Base-by-base conservation (phyloP, 164 flowering plant genomes). In the Stephania cephalantha region DNA sequence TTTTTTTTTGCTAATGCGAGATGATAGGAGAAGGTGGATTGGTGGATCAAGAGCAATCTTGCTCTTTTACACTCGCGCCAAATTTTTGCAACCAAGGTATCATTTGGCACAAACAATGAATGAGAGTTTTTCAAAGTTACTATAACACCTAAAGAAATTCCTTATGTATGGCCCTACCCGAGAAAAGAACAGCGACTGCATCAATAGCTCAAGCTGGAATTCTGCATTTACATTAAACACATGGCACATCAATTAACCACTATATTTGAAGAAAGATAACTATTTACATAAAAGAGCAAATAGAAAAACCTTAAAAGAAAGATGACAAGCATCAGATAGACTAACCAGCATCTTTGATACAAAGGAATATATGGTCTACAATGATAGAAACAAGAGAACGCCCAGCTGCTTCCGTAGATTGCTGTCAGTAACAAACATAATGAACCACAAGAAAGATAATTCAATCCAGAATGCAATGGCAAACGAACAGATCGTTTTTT, bases 331-430 rank as follows among this genome's bases (percentile, higher is more conserved):
- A 73, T 7, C 55, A 18, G 66, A 55, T 17, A 66, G 65, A 81
- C 93, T 76, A 72, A 95, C 99, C 99, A 76, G 92, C 80, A 85
- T 95, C 99, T 83, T 88, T 93, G 52, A 95, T 85, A 86, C 97
- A 89, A 64, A 95, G 88, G 84, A 95, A 95, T 81, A 95, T 89
- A 81, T 95, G 98, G 80, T 93, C 99, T 72, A 95, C 94, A 76
- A 88, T 69, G 72, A 93, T 78, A 22, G 98, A 93, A 66, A 95
- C 96, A 45, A 92, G 74, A 75, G 98, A 92, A 71, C 90, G 84
- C 11, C 98, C 97, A n/a, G 98, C 99, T 73, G 98, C 91, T 84
- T 95, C 99, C 10, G 88, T 82, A 68, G 87, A 85, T 68, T 83
- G 84, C 97, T 93, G 90, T 71, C 78, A 84, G 48, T 22, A 71